Evolutionary conservation across 2,329 filamentous ascomycete genomes (phyloP), one percentile per base, ranked within the genome.

Genomic region (Bipolaris oryzae): DNA sequence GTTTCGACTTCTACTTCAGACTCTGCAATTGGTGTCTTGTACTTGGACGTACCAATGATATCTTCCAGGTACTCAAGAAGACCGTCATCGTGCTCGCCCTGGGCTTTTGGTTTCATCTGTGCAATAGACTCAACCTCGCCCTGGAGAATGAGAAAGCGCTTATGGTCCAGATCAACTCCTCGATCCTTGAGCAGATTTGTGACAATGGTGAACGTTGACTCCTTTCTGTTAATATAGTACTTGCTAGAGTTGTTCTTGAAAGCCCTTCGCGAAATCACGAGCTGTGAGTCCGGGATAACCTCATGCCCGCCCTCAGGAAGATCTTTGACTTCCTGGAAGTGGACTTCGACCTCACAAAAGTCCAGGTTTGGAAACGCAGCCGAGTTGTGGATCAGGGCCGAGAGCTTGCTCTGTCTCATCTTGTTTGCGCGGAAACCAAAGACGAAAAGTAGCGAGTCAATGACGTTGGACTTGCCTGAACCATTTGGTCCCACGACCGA

Each of bases 181-280:
- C 91, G 87, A 20, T 92, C 92, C 55, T 89, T 89, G 7, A 99
- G 85, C 13, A 99, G 81, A 0, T 89, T 91, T 0, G 93, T 97
- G 25, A 99, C 95, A 0, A 88, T 85, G 0, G 93, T 98, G 74
- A 97, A 99, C 71, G 91, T 96, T 33, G 94, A 96, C 60, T 90
- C 88, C 68, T 89, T 91, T 62, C 85, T 87, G 72, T 99, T 92
- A 80, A 99, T 96, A 78, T 96, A 98, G 79, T 99, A 99, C 77
- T 95, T 96, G 85, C 94, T 98, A 9, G 91, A 89, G 77, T 98
- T 99, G 79, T 98, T 99, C 76, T 92, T 95, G 85, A 99, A 99
- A 0, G 93, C 95, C 73, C 89, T 89, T 70, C 95, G 87, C 7
- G 95, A 97, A 64, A 99, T 90, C 58, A 97, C 82, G 50, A 99